Percentiles rank a stretch among this genome's conserved stretches.
These are phyloP conservation scores for Fusarium luffae DNA, from an alignment of 2,329 filamentous ascomycete genomes.

Conservation along the genomic window DNA sequence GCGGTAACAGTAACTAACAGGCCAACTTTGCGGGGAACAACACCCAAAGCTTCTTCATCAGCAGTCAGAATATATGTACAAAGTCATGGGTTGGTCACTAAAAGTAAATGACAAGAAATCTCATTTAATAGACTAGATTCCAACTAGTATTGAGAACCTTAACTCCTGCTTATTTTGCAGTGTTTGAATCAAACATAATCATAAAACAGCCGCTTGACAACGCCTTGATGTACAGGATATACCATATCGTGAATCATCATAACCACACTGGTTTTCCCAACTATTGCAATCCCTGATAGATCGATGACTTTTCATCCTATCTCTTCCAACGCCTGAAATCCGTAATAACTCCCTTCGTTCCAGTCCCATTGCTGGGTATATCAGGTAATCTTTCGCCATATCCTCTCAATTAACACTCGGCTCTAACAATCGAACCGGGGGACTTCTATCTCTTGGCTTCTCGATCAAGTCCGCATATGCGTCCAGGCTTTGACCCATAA, in stretches of 20 bases:
- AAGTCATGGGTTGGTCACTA: neutral
- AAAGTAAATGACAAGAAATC: neutral
- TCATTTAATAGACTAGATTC: neutral
- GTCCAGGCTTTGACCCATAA: slow-evolving; percentile 67
- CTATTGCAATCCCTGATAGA: neutral
- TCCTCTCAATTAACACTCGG: slow-evolving; percentile 33
- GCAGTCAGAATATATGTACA: neutral
- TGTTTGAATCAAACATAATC: neutral
- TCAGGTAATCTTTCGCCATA: neutral
- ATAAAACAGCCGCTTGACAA: slow-evolving; percentile 3
- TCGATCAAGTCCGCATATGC: slow-evolving; percentile 67
- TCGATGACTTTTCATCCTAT: neutral
- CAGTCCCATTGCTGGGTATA: neutral
- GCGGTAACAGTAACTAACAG: neutral
- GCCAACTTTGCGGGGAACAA: slow-evolving; percentile 16
- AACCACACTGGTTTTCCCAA: slow-evolving; percentile 3
- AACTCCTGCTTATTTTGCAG: neutral
- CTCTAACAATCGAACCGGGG: slow-evolving; percentile 41
- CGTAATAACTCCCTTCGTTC: neutral
- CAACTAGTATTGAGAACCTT: neutral
- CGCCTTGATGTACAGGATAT: slow-evolving; percentile 31
- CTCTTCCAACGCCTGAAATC: slow-evolving; percentile 21
- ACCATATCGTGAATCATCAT: slow-evolving; percentile 23
- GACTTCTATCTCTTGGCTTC: slow-evolving; percentile 62
- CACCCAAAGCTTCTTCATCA: neutral